Percentiles rank a stretch among this genome's conserved stretches.
Conservation (phyloP, 805 yeast genomes). For the Novakomyces olei region DNA sequence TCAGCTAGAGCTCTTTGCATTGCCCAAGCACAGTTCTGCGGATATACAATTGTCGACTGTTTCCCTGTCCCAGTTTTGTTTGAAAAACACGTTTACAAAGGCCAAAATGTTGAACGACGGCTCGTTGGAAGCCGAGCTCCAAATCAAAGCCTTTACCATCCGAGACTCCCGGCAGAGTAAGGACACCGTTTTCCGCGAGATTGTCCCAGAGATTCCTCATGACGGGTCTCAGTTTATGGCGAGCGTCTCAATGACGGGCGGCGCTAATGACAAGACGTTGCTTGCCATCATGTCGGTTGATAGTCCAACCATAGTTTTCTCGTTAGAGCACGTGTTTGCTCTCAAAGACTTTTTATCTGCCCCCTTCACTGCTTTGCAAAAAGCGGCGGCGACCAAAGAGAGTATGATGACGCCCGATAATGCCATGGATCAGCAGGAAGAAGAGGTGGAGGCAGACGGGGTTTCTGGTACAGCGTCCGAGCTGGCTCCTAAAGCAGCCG, state of each 20-base stretch:
- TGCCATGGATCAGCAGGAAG: conserved; percentile 6
- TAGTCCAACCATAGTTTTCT: conserved; percentile 59
- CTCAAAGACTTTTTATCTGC: conserved; percentile 37
- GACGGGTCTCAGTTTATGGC: conserved; percentile 53
- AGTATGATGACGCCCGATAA: not conserved
- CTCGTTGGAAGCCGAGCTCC: conserved; percentile 35
- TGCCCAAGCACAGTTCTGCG: no score
- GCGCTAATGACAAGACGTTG: conserved; percentile 20
- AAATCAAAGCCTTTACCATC: conserved; percentile 51
- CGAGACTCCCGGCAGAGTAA: conserved; percentile 44
- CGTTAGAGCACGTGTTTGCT: conserved; percentile 68
- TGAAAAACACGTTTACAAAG: conserved; percentile 33
- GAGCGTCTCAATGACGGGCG: conserved; percentile 18
- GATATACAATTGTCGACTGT: no score
- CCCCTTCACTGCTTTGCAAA: conserved; percentile 2
- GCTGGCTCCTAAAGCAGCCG: no score
- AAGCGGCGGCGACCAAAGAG: not conserved
- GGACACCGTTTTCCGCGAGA: conserved; percentile 52
- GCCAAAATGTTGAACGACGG: conserved; percentile 32
- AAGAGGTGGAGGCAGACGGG: conserved; percentile 1
- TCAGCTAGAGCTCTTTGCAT: no score
- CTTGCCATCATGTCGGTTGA: conserved; percentile 44
- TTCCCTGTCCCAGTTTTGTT: conserved; percentile 36
- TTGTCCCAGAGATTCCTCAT: conserved; percentile 48
- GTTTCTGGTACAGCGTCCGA: conserved; percentile 6